A percentile compares a stretch with the other conserved stretches of the same genome.
phyloP scores from a whole-genome alignment of 306 rosid species.

The Sicyos edulis region DNA sequence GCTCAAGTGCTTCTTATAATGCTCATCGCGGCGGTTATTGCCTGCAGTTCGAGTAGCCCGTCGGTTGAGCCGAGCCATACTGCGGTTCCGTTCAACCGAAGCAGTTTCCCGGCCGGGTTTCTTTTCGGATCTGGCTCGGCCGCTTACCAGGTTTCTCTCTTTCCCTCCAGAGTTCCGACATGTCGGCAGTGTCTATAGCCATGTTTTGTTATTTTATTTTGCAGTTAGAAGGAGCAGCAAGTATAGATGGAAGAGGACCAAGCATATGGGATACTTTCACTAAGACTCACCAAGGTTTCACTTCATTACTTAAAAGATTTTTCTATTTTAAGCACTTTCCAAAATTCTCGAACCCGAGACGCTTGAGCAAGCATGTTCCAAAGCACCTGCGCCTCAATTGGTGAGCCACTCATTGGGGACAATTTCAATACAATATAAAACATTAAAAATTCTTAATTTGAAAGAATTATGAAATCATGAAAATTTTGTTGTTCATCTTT shows the following conservation, averaged over 20 bases:
- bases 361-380: too few relatives aligned
- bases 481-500: too few relatives aligned
- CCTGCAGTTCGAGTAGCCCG: not conserved
- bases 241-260: slow-evolving; percentile 37
- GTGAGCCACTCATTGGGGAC: too few relatives aligned
- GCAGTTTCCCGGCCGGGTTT: slow-evolving; percentile 32
- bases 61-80: not conserved
- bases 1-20: not conserved
- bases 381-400: too few relatives aligned
- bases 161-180: not conserved
- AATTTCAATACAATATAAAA: too few relatives aligned
- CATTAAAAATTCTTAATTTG: too few relatives aligned
- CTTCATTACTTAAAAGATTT: not conserved
- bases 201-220: too few relatives aligned
- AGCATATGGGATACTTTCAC: slow-evolving; percentile 56
- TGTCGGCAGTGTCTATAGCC: not conserved
- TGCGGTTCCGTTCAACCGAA: slow-evolving; percentile 26
- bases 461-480: too few relatives aligned
- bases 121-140: slow-evolving; percentile 40
- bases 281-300: slow-evolving; percentile 32
- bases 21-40: not conserved
- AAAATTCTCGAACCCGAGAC: too few relatives aligned
- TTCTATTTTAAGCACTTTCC: too few relatives aligned
- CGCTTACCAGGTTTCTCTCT: slow-evolving; percentile 35
- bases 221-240: slow-evolving; percentile 50